Percentiles rank a stretch among this genome's conserved stretches.
Evolutionary conservation across 495 filamentous ascomycete species (phyloP).

Genomic region (Tuber aestivum): DNA sequence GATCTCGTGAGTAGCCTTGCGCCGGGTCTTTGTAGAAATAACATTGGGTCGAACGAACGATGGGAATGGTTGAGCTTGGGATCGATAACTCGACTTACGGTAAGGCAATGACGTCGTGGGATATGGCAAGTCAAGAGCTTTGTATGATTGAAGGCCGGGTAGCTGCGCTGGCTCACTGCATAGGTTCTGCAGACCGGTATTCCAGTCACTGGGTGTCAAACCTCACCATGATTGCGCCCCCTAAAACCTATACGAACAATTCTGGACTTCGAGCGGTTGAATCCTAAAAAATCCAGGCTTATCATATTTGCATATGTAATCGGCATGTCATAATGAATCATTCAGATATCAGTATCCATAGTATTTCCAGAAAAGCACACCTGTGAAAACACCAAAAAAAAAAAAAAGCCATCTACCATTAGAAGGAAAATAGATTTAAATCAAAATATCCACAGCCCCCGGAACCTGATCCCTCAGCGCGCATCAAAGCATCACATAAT

Average conservation of each 20-base stretch:
- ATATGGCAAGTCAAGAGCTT: background rate
- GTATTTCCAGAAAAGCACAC: background rate
- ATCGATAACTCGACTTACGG: background rate
- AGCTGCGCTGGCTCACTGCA: background rate
- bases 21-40: background rate
- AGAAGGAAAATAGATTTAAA: background rate
- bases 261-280: background rate
- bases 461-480: background rate
- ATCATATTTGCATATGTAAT: background rate
- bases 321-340: background rate
- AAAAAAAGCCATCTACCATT: background rate
- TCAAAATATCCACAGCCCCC: background rate
- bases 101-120: background rate
- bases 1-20: background rate
- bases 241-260: background rate
- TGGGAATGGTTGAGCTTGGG: background rate
- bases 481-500: background rate
- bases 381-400: background rate
- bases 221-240: background rate
- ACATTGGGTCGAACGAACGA: background rate
- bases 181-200: background rate
- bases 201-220: background rate
- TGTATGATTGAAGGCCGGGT: background rate
- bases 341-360: background rate
- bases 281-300: background rate